Base-by-base conservation (phyloP, 2,329 filamentous ascomycete genomes). In the Calonectria pteridis region DNA sequence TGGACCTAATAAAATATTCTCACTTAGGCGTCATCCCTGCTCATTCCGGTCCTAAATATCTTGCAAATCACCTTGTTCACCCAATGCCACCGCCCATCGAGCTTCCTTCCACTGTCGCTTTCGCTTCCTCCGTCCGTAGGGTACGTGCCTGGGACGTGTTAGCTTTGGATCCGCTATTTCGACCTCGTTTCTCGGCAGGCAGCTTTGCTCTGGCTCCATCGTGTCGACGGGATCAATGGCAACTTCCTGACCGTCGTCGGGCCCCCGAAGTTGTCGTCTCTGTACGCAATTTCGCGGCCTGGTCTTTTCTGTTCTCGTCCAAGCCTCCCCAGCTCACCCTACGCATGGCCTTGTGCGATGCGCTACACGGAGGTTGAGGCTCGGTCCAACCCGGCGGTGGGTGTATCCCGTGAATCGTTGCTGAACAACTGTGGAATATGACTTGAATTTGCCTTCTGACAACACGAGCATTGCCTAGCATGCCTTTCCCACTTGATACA, bases 401-500 rank as follows among this genome's bases (percentile, higher is more conserved):
- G 51, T 46, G 16, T 71, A 55, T 71, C 74, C 2, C 75, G 73
- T 28, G 80, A 81, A 43, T 31, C 51, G 37, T 77, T 81, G 74
- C 79, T 73, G 35, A 77, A 68, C 74, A 87, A 89, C 78, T 89
- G 86, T 26, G 85, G 81, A 66, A 90, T 89, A 16, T 88, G 87
- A 65, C 87, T 89, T 58, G 91, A 77, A 10, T 83, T 82, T 14
- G 89, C 88, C 72, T 89, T 87, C 29, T 86, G 86, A 1, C 85
- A 85, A 4, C 88, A 90, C 6, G 87, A 89, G 89, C 89, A 91
- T 69, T 88, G 86, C 26, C 85, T 84, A 2, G 83, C 84, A 29
- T 86, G 84, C 29, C 84, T 84, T 69, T 82, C 85, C 89, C 87
- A 91, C 74, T 78, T 85, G 3, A 87, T 80, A 75, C 69, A 84